Base-by-base conservation (phyloP, 2,329 filamentous ascomycete genomes). In the Exophiala xenobiotica region DNA sequence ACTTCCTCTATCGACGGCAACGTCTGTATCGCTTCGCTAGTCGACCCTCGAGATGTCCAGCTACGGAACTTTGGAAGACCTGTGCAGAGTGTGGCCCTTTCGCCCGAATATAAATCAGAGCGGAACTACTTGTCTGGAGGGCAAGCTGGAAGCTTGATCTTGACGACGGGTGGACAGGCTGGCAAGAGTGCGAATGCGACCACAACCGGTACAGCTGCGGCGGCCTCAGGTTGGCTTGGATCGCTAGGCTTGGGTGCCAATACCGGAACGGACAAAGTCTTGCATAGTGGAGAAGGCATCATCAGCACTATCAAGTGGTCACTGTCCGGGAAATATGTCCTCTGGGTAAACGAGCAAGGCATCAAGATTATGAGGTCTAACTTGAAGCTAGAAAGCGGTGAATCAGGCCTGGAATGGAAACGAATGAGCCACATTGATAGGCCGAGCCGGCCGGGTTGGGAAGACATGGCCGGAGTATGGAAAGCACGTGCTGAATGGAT, bases 331-430 rank as follows among this genome's bases (percentile, higher is more conserved):
- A 93, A 87, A 70, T 97, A 91, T 64, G 87, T 96, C 1, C 88
- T 85, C 0, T 99, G 93, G 93, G 79, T 95, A 33, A 99, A 97
- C 64, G 93, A 99, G 69, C 87, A 95, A 64, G 93, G 93, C 3
- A 95, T 97, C 67, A 96, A 96, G 68, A 93, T 99, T 54, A 97
- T 97, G 91, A 83, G 93, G 29, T 90, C 90, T 3, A 89, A 93
- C 66, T 66, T 95, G 16, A 83, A 91, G 61, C 77, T 96, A 4
- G 89, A 95, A 4, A 83, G 77, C 56, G 78, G 79, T 9, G 87
- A 95, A 64, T 74, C 79, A 1, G 91, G 96, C 12, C 85, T 87
- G 59, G 89, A 91, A 2, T 99, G 95, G 95, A 95, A 93, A 69
- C 81, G 92, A 7, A 89, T 99, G 57, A 91, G 89, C 19, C 92